phyloP scores from a whole-genome alignment of 768 basidiomycete genomes.

The Lactarius psammicola region DNA sequence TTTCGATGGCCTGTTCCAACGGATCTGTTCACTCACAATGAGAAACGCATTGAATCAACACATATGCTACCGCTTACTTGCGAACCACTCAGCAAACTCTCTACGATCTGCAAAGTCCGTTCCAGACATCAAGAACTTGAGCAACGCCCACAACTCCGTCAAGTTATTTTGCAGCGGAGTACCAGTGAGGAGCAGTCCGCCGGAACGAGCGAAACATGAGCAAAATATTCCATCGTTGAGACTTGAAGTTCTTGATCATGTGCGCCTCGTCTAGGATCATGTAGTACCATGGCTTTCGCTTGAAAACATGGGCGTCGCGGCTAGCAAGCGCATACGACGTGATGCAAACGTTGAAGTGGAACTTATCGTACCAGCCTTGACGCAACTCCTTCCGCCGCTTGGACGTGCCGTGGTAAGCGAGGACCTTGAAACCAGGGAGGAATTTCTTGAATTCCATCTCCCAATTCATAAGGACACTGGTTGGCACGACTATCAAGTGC shows the following conservation, averaged over 20 bases:
- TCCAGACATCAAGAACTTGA: conserved; percentile 93
- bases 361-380: conserved; percentile 86
- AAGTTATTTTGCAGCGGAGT: conserved; percentile 97
- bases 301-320: conserved; percentile 87
- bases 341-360: conserved; percentile 91
- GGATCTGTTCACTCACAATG: conserved; percentile 57
- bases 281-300: conserved; percentile 92
- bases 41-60: conserved; percentile 4
- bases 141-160: conserved; percentile 90
- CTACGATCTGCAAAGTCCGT: conserved; percentile 87
- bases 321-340: conserved; percentile 94
- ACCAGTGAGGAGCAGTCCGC: conserved; percentile 87
- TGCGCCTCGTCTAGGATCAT: conserved; percentile 96
- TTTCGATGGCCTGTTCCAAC: conserved; percentile 90
- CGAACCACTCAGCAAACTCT: conserved; percentile 96
- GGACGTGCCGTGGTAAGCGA: conserved; percentile 88
- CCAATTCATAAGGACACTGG: conserved; percentile 94
- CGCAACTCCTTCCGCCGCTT: conserved; percentile 89
- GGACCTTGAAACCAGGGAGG: conserved; percentile 78
- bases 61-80: conserved; percentile 57
- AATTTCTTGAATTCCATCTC: conserved; percentile 98
- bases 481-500: conserved; percentile 89
- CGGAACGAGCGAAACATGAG: conserved; percentile 85
- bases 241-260: conserved; percentile 97
- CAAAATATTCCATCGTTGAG: conserved; percentile 89